phyloP scores from a whole-genome alignment of 805 yeast genomes.

The Hanseniaspora valbyensis region DNA sequence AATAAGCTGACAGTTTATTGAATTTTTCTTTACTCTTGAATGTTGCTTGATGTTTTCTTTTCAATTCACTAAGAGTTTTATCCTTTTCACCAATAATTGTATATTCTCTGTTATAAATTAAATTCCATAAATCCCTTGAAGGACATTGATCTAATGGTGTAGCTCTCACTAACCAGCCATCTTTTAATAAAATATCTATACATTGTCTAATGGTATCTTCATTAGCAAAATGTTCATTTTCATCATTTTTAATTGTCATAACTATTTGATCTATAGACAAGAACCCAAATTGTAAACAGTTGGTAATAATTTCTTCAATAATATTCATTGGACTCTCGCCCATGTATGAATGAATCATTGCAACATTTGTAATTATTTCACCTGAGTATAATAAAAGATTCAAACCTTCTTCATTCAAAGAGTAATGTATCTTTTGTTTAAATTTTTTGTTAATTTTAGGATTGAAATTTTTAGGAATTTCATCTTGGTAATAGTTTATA shows the following conservation, averaged over 20 bases:
- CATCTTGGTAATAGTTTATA: constrained; percentile 36
- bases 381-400: constrained; percentile 63
- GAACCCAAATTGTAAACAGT: constrained; percentile 12
- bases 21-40: constrained; percentile 34
- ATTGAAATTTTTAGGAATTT: constrained; percentile 11
- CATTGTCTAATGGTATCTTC: constrained; percentile 19
- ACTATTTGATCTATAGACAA: constrained; percentile 10
- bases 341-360: constrained; percentile 27
- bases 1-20: constrained; percentile 26
- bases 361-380: constrained; percentile 49
- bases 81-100: constrained; percentile 29
- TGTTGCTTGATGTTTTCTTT: constrained; percentile 51
- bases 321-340: constrained; percentile 19
- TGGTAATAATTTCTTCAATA: constrained; percentile 12
- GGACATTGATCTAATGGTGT: constrained; percentile 31
- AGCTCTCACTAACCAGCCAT: constrained; percentile 43
- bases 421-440: constrained; percentile 37
- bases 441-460: constrained; percentile 13
- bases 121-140: constrained; percentile 31
- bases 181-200: constrained; percentile 32
- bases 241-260: constrained; percentile 9
- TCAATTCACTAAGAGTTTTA: constrained; percentile 41
- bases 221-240: background rate
- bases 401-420: constrained; percentile 53
- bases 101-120: constrained; percentile 34